A percentile compares a stretch with the other conserved stretches of the same genome.
phyloP scores from a whole-genome alignment of 140 eudicot species.

The Anethum foeniculum region DNA sequence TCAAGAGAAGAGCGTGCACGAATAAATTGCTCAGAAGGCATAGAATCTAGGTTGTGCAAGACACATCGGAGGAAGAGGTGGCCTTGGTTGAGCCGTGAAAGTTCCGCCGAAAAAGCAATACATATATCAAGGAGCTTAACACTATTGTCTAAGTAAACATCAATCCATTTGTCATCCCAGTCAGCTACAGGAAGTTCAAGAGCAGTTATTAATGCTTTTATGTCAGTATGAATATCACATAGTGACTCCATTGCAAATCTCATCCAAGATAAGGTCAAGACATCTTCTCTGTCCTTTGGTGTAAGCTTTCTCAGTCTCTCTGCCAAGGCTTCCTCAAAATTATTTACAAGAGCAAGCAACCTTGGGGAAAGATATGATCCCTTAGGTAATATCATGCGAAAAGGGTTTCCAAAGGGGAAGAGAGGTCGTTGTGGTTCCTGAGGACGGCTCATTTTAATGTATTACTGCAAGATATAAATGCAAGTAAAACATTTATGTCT shows the following conservation, averaged over 20 bases:
- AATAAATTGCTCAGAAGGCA: conserved; percentile 36
- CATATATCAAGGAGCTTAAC: conserved; percentile 78
- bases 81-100: conserved; percentile 66
- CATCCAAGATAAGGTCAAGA: conserved; percentile 77
- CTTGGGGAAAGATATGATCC: conserved; percentile 60
- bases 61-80: conserved; percentile 59
- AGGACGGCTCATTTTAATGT: conserved; percentile 63
- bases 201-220: conserved; percentile 61
- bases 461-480: conserved; percentile 26
- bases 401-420: conserved; percentile 80
- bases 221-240: conserved; percentile 60
- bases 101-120: conserved; percentile 66
- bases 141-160: conserved; percentile 72
- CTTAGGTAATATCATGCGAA: conserved; percentile 62
- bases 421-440: conserved; percentile 70
- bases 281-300: conserved; percentile 48
- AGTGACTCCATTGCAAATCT: conserved; percentile 50
- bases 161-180: conserved; percentile 97
- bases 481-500: not conserved
- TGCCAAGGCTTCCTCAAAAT: conserved; percentile 49
- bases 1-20: conserved; percentile 65
- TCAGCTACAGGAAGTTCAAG: conserved; percentile 78
- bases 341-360: conserved; percentile 40
- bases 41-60: conserved; percentile 34
- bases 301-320: conserved; percentile 47